These are phyloP conservation scores for Telfairia occidentalis DNA, from an alignment of 331 rosid genomes.

Conservation along the genomic window DNA sequence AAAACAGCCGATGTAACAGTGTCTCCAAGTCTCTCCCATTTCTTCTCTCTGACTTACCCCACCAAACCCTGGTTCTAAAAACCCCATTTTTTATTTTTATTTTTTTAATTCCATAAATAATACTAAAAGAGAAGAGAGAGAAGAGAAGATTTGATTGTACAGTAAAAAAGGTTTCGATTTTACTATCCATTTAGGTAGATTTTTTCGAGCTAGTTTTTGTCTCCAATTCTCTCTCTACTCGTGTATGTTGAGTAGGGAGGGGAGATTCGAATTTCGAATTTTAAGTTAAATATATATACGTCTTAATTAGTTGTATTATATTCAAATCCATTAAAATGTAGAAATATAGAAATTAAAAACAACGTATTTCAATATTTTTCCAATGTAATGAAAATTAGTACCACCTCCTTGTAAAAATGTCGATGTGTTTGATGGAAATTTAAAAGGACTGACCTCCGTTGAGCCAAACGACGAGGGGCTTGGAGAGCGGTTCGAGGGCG, in stretches of 20 bases:
- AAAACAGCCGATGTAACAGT: conserved; percentile 8
- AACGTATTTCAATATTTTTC: too few relatives aligned
- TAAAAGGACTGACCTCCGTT: conserved; percentile 60
- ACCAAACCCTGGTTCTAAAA: neutral
- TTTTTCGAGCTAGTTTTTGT: too few relatives aligned
- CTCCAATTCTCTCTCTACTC: too few relatives aligned
- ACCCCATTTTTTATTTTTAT: too few relatives aligned
- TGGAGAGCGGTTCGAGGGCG: conserved; percentile 31
- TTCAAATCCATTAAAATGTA: too few relatives aligned
- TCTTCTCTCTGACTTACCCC: neutral
- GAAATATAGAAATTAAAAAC: too few relatives aligned
- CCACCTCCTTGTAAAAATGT: too few relatives aligned
- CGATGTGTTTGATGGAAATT: neutral
- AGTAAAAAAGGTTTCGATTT: neutral
- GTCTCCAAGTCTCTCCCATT: neutral
- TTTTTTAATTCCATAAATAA: neutral
- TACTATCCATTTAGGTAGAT: neutral
- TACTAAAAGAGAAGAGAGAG: neutral
- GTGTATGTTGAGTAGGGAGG: too few relatives aligned
- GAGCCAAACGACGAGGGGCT: conserved; percentile 86
- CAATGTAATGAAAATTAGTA: too few relatives aligned
- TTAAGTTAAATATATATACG: too few relatives aligned
- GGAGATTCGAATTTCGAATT: too few relatives aligned
- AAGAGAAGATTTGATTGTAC: neutral
- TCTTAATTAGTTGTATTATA: too few relatives aligned